These are phyloP conservation scores for Tricholomella constricta DNA, from an alignment of 768 basidiomycete species.

Conservation along the genomic window DNA sequence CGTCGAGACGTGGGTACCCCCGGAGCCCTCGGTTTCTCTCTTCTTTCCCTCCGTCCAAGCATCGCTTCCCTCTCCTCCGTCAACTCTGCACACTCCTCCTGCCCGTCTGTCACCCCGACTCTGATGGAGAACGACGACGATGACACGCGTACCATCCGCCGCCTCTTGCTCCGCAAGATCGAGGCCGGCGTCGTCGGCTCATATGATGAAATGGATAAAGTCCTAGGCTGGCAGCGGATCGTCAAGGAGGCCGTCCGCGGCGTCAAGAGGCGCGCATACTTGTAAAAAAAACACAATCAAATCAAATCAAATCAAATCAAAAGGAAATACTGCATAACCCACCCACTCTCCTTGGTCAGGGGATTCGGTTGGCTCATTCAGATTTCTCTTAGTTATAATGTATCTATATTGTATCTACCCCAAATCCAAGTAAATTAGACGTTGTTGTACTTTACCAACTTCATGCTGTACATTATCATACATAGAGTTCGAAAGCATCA, in stretches of 20 bases:
- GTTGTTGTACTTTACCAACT: slow-evolving; percentile 21
- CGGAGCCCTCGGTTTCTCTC: slow-evolving; percentile 30
- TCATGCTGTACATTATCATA: slow-evolving; percentile 16
- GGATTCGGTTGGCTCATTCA: slow-evolving; percentile 16
- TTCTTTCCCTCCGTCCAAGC: slow-evolving; percentile 40
- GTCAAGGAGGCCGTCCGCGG: slow-evolving; percentile 65
- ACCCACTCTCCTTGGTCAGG: neutral
- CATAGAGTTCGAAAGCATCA: slow-evolving; percentile 7
- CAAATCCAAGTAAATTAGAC: slow-evolving; percentile 18
- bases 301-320: slow-evolving; percentile 8
- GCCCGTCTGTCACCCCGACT: slow-evolving; percentile 50
- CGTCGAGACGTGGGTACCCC: slow-evolving; percentile 25
- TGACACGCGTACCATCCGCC: slow-evolving; percentile 60
- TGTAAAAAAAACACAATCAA: slow-evolving; percentile 33
- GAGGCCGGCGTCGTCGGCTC: slow-evolving; percentile 56
- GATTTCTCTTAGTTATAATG: slow-evolving; percentile 25
- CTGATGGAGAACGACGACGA: slow-evolving; percentile 61
- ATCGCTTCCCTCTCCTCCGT: slow-evolving; percentile 44
- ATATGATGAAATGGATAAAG: slow-evolving; percentile 64
- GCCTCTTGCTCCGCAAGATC: slow-evolving; percentile 67
- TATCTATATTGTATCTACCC: slow-evolving; percentile 31
- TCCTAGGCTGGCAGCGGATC: slow-evolving; percentile 59
- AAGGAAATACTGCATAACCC: slow-evolving; percentile 4
- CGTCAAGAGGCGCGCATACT: slow-evolving; percentile 50
- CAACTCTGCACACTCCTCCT: slow-evolving; percentile 42